phyloP scores from a whole-genome alignment of 176 grass and related monocot species.

The Alloteropsis semialata region DNA sequence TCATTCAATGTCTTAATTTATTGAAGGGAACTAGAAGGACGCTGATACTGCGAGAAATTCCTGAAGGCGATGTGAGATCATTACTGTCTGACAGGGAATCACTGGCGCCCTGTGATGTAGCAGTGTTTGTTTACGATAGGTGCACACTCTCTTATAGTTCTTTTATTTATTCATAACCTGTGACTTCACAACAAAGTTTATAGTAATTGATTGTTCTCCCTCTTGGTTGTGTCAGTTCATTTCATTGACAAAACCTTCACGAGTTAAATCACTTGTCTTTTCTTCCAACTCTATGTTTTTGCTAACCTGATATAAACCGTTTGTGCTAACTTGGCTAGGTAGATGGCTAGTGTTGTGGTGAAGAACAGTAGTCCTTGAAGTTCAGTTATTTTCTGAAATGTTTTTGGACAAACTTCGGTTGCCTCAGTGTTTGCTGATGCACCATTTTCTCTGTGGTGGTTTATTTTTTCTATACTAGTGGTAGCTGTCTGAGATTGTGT shows the following conservation, averaged over 20 bases:
- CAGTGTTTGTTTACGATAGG: slow-evolving; percentile 92
- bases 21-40: slow-evolving; percentile 79
- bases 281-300: background rate
- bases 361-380: background rate
- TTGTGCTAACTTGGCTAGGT: background rate
- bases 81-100: slow-evolving; percentile 81
- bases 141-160: slow-evolving; percentile 5
- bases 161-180: slow-evolving; percentile 4
- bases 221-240: background rate
- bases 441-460: background rate
- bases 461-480: background rate
- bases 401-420: too few relatives aligned
- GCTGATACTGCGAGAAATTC: slow-evolving; percentile 80
- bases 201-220: background rate
- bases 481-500: background rate
- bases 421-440: background rate
- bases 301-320: background rate
- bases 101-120: slow-evolving; percentile 78
- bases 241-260: background rate
- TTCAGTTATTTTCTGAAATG: background rate
- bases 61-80: slow-evolving; percentile 74
- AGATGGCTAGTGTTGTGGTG: background rate
- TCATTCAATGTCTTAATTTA: slow-evolving; percentile 6
- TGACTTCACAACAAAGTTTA: background rate
- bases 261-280: background rate